Conservation (phyloP, 169 alveolate species). For the Eimeria brunetti region DNA sequence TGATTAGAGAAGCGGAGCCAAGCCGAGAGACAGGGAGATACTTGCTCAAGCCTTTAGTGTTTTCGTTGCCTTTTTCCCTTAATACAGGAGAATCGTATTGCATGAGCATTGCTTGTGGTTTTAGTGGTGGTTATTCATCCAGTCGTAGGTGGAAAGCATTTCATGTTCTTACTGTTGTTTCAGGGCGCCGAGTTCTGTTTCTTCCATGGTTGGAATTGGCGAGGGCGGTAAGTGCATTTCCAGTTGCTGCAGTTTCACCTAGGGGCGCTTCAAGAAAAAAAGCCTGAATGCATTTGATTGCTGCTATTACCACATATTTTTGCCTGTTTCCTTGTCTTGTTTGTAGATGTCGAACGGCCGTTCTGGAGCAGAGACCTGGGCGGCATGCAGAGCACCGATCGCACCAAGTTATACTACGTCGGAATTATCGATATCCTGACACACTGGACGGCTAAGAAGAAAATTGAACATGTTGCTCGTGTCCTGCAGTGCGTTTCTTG, state of each 20-base stretch:
- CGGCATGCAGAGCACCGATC: constrained; percentile 78
- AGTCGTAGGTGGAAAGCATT: background rate
- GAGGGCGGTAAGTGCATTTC: background rate
- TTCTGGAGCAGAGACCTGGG: constrained; percentile 74
- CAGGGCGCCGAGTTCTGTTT: constrained; percentile 18
- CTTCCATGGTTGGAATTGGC: background rate
- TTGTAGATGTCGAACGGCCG: constrained; percentile 27
- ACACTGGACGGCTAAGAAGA: constrained; percentile 68
- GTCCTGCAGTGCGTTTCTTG: constrained; percentile 75
- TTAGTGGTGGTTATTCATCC: background rate
- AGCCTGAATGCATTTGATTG: background rate
- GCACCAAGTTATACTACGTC: constrained; percentile 73
- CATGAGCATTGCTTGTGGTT: background rate
- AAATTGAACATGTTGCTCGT: constrained; percentile 68
- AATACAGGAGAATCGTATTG: background rate
- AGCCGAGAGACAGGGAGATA: too few relatives aligned
- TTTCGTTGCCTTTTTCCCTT: background rate
- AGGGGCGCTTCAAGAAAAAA: background rate
- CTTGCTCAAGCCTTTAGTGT: background rate
- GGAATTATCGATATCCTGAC: constrained; percentile 83
- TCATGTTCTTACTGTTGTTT: background rate
- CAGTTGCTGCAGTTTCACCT: background rate
- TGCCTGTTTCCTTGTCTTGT: background rate
- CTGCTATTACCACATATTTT: background rate
- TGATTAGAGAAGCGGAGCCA: background rate